Evolutionary conservation across 345 rosid species (phyloP), one percentile per base, ranked within the genome.

Genomic region (Eucalyptus curtisii): DNA sequence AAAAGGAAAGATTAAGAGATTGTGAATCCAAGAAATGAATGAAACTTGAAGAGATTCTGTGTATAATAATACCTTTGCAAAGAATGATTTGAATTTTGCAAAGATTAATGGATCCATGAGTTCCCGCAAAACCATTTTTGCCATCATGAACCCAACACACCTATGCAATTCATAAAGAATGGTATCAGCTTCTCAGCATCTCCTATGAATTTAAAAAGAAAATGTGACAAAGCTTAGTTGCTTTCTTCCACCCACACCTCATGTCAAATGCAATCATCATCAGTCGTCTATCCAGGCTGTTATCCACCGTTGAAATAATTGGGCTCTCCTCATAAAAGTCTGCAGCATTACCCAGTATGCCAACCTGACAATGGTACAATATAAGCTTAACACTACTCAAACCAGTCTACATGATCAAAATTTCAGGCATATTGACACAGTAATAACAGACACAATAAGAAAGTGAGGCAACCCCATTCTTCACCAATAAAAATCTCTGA

Each of bases 191-290:
- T 68, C 87, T 19, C 49, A 66, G 88, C 37, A 89, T 88, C 86
- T 88, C 52, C 76, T 86, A 47, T 57, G 49, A 87, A 44, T 61
- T 31, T 57, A 55, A 64, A 49, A 85, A 42, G 88, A 84, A 86
- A 49, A 42, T 49, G 53, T 24, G 31, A 52, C 61, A 59, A 68
- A 40, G 80, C 25, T 57, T 13, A 68, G 49, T 88, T 81, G 25
- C 40, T 76, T 88, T 81, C 76, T 59, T 86, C 86, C 81, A 53
- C 86, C 87, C 48, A 91, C 88, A 97, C 98, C 99, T 94, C 98
- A 96, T 96, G 92, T 97, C 99, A 95, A 97, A 97, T 90, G 98
- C 98, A 90, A 97, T 96, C 99, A 97, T 97, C 99, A 97, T 97
- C 91, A 91, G 93, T 86, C 99, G 91, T 88, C 98, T 94, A 88